A percentile compares a stretch with the other conserved stretches of the same genome.
phyloP scores from a whole-genome alignment of 2,329 filamentous ascomycete genomes.

The Decorospora gaudefroyi region DNA sequence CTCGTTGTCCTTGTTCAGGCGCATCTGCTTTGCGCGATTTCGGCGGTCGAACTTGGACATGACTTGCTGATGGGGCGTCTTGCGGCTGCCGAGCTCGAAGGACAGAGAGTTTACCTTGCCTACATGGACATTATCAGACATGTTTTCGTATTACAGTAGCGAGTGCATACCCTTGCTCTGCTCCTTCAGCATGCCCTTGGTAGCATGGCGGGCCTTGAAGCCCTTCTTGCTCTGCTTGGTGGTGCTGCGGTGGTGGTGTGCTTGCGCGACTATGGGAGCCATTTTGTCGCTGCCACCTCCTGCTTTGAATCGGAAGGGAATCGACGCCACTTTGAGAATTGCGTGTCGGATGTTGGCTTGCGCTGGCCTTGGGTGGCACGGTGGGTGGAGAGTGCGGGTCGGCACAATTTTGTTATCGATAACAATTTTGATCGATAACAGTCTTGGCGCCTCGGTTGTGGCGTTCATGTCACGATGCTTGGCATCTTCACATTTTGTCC shows the following conservation, averaged over 20 bases:
- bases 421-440: no score
- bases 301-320: slow-evolving; percentile 85
- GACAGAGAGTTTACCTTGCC: slow-evolving; percentile 69
- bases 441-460: no score
- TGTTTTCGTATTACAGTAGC: not conserved
- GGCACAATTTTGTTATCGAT: no score
- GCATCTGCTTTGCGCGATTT: slow-evolving; percentile 92
- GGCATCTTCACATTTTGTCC: not conserved
- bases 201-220: slow-evolving; percentile 90
- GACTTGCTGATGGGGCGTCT: slow-evolving; percentile 91
- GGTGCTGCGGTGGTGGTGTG: slow-evolving; percentile 88
- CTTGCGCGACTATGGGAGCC: slow-evolving; percentile 65
- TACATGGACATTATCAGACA: slow-evolving; percentile 47
- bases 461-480: no score
- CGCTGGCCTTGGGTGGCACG: no score
- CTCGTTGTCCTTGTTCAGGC: slow-evolving; percentile 80
- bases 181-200: slow-evolving; percentile 85
- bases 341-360: slow-evolving; percentile 15
- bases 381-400: no score
- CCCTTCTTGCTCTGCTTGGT: slow-evolving; percentile 87
- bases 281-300: slow-evolving; percentile 66
- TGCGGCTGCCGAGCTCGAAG: slow-evolving; percentile 72
- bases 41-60: slow-evolving; percentile 96
- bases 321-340: slow-evolving; percentile 43
- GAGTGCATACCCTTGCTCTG: slow-evolving; percentile 71